phyloP scores from a whole-genome alignment of 1,139 yeast genomes.

The Zygosaccharomyces sapae region DNA sequence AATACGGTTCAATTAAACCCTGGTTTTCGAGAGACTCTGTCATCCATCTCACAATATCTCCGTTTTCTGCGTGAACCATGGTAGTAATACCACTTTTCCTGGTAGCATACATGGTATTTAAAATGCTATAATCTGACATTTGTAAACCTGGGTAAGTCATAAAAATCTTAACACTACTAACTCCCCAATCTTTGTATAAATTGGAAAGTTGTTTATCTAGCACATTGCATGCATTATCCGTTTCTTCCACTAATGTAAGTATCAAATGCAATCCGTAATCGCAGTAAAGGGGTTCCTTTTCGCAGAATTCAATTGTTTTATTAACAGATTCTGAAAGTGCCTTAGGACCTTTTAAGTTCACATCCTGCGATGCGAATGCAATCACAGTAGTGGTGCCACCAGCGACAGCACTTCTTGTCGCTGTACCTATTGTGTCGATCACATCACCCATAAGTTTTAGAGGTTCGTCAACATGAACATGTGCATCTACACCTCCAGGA shows the following conservation, averaged over 20 bases:
- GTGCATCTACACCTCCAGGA: conserved; percentile 50
- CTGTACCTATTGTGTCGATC: conserved; percentile 59
- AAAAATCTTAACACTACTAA: conserved; percentile 45
- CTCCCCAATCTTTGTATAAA: conserved; percentile 39
- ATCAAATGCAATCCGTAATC: conserved; percentile 47
- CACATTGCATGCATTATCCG: conserved; percentile 20
- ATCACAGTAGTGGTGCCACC: conserved; percentile 49
- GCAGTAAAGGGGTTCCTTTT: conserved; percentile 35
- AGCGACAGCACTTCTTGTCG: conserved; percentile 57
- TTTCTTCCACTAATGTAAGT: conserved; percentile 34
- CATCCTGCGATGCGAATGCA: conserved; percentile 42
- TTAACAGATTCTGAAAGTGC: conserved; percentile 33
- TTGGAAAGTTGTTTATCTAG: conserved; percentile 34
- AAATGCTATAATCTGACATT: conserved; percentile 40
- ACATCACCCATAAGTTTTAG: conserved; percentile 31
- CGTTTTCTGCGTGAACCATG: conserved; percentile 49
- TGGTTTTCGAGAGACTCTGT: conserved; percentile 40
- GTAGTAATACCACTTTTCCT: conserved; percentile 43
- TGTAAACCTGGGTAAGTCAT: conserved; percentile 46
- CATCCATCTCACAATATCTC: conserved; percentile 44
- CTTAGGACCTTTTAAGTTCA: conserved; percentile 24
- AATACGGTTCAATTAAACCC: conserved; percentile 41
- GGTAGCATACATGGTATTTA: conserved; percentile 41
- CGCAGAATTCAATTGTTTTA: conserved; percentile 32
- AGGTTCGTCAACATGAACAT: conserved; percentile 57